Evolutionary conservation across 371 early-diverging fungal species (phyloP).

Genomic region (Actinomucor elegans): DNA sequence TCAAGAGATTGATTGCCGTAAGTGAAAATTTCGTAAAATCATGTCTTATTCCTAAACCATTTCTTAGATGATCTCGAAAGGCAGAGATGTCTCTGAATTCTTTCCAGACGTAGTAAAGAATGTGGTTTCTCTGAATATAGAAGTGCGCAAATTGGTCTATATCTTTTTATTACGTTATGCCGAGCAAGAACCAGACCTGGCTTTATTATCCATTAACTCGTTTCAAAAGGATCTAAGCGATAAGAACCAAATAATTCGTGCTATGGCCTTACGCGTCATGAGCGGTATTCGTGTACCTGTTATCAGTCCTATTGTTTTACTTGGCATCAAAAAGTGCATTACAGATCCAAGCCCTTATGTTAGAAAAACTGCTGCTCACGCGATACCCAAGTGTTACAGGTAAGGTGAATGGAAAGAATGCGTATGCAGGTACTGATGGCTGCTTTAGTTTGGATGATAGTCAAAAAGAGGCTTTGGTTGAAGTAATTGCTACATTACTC

Average conservation of each 20-base stretch:
- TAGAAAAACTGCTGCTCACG: slow-evolving; percentile 90
- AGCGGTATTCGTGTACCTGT: slow-evolving; percentile 91
- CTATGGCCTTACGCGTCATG: slow-evolving; percentile 94
- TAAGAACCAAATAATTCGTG: slow-evolving; percentile 87
- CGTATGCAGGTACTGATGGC: background rate
- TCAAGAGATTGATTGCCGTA: slow-evolving; percentile 90
- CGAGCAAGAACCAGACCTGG: slow-evolving; percentile 91
- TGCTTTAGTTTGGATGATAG: slow-evolving; percentile 71
- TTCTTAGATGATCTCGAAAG: slow-evolving; percentile 88
- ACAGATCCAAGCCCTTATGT: slow-evolving; percentile 92
- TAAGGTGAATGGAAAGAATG: slow-evolving; percentile 26
- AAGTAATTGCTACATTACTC: slow-evolving; percentile 73
- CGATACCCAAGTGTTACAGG: slow-evolving; percentile 87
- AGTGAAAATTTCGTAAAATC: slow-evolving; percentile 15
- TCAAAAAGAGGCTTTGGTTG: slow-evolving; percentile 75
- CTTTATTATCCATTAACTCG: slow-evolving; percentile 90
- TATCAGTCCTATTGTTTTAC: slow-evolving; percentile 85
- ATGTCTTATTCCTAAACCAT: too few relatives aligned
- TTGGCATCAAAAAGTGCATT: slow-evolving; percentile 85
- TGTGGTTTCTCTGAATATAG: slow-evolving; percentile 87
- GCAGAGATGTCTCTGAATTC: slow-evolving; percentile 88
- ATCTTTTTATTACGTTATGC: slow-evolving; percentile 93
- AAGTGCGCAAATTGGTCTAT: slow-evolving; percentile 92
- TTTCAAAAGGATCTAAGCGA: slow-evolving; percentile 97
- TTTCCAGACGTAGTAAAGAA: slow-evolving; percentile 97